These are phyloP conservation scores for Aspergillus ochraceoroseus DNA, from an alignment of 2,329 filamentous ascomycete species.

Conservation along the genomic window DNA sequence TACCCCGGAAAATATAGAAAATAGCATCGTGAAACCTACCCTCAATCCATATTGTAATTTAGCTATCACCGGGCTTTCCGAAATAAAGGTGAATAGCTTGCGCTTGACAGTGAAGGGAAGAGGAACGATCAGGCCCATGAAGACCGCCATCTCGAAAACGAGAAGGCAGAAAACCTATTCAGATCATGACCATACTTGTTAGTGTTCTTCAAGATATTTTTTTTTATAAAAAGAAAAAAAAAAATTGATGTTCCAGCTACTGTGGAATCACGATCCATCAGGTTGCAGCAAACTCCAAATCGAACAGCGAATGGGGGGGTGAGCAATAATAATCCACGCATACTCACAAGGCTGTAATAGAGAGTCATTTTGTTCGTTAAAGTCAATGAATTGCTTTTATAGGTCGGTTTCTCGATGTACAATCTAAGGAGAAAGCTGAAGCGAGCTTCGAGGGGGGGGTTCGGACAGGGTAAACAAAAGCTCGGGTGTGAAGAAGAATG, in stretches of 20 bases:
- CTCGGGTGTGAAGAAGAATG: neutral
- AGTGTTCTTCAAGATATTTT: neutral
- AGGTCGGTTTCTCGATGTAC: neutral
- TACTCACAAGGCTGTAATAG: conserved; percentile 62
- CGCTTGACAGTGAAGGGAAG: conserved; percentile 82
- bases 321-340: neutral
- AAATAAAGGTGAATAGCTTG: conserved; percentile 93
- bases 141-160: conserved; percentile 49
- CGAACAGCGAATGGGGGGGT: neutral
- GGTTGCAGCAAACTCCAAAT: conserved; percentile 23
- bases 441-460: conserved; percentile 8
- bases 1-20: no score
- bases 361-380: conserved; percentile 55
- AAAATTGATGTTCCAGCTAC: conserved; percentile 3
- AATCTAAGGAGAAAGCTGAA: conserved; percentile 2
- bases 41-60: conserved; percentile 97
- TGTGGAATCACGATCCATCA: conserved; percentile 14
- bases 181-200: conserved; percentile 3
- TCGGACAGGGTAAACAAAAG: conserved; percentile 19
- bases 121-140: conserved; percentile 59
- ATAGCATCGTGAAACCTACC: conserved; percentile 42
- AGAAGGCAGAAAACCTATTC: conserved; percentile 47
- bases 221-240: no score
- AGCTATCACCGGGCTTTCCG: conserved; percentile 75
- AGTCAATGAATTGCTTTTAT: neutral